These are phyloP conservation scores for Hydnomerulius pinastri DNA, from an alignment of 768 basidiomycete genomes.

Conservation along the genomic window DNA sequence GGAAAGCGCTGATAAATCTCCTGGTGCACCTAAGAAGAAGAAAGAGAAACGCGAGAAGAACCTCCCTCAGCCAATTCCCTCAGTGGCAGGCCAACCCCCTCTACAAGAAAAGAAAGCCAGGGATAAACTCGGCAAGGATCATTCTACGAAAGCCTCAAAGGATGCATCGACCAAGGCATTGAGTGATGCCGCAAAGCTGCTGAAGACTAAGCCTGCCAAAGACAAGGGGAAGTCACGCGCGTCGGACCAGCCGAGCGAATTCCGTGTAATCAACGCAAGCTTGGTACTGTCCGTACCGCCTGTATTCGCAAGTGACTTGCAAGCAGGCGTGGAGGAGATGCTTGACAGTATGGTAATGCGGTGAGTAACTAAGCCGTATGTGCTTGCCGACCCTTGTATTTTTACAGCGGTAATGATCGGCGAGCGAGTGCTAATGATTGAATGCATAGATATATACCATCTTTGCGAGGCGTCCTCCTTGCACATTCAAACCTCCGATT, in stretches of 20 bases:
- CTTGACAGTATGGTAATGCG: conserved; percentile 95
- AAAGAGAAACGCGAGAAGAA: conserved; percentile 33
- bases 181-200: conserved; percentile 12
- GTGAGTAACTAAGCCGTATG: conserved; percentile 56
- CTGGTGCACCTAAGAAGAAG: conserved; percentile 37
- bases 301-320: conserved; percentile 72
- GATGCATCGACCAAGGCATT: neutral
- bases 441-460: conserved; percentile 75
- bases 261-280: conserved; percentile 62
- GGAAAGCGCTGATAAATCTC: conserved; percentile 14
- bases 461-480: conserved; percentile 84
- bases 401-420: neutral
- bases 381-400: neutral
- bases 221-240: conserved; percentile 42
- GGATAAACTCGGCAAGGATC: neutral
- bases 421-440: conserved; percentile 1
- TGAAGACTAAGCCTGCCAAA: conserved; percentile 22
- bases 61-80: neutral
- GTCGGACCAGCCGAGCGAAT: conserved; percentile 46
- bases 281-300: conserved; percentile 79
- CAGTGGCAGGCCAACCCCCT: conserved; percentile 1
- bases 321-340: conserved; percentile 81
- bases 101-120: neutral
- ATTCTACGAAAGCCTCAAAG: neutral
- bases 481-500: conserved; percentile 82